Base-by-base conservation (phyloP, 345 rosid genomes). In the Toxicodendron radicans region DNA sequence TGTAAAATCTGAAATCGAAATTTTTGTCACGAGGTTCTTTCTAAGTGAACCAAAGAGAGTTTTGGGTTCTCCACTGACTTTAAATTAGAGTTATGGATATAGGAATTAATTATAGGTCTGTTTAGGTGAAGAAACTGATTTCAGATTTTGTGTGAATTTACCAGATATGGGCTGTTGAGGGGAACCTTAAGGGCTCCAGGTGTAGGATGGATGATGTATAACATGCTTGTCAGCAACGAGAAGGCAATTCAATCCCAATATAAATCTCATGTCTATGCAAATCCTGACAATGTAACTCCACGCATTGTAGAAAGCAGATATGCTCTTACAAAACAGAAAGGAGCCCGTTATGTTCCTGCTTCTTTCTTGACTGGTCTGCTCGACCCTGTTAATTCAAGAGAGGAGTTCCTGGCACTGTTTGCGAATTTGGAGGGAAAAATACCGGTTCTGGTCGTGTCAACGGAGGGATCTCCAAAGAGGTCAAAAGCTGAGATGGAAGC, bases 401-500 rank as follows among this genome's bases (percentile, higher is more conserved):
- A 88, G 10, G 98, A 88, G 74, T 94, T 94, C 77, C 82, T 91
- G 24, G 81, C 83, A 54, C 85, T 92, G 57, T 92, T 92, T 80
- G 87, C 91, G 9, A 74, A 66, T 68, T 73, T 94, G 75, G 93
- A 89, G 53, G 93, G 89, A 58, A 84, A 83, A 75, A 43, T 80
- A 2, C 97, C 92, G 0, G 73, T 88, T 57, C 82, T 94, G 77
- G 92, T 87, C 7, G 72, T 92, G 82, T 90, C 97, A 61, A 72
- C 88, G 0, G 72, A 84, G 75, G 89, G 90, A 56, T 87, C 92
- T 79, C 97, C 97, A 8, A 90, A 81, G 83, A 90, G 97, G 83
- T 94, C 97, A 2, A 94, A 92, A 77, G 91, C 97, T 23, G 98
- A 91, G 83, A 94, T 94, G 95, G 95, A 91, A 79, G 93, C 89